These are phyloP conservation scores for Ophiostoma himal-ulmi DNA, from an alignment of 2,329 filamentous ascomycete species.

Conservation along the genomic window DNA sequence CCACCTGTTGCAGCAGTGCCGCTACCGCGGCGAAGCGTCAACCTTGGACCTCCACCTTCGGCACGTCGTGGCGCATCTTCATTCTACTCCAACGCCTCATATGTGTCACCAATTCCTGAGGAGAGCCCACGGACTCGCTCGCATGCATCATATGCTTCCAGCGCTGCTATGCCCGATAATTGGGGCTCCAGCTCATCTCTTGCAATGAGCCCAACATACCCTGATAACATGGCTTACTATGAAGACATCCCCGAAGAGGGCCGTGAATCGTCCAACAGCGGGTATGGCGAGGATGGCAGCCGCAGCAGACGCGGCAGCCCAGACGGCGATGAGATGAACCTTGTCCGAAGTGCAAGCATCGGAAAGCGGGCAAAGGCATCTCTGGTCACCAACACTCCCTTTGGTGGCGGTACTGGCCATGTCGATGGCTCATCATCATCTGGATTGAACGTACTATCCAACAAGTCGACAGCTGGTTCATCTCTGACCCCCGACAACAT, in stretches of 20 bases:
- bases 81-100: slow-evolving; percentile 60
- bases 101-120: slow-evolving; percentile 70
- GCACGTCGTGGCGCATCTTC: slow-evolving; percentile 56
- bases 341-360: slow-evolving; percentile 57
- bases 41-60: slow-evolving; percentile 55
- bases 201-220: slow-evolving; percentile 38
- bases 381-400: slow-evolving; percentile 38
- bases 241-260: slow-evolving; percentile 47
- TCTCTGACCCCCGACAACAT: slow-evolving; percentile 43
- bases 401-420: background rate
- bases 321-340: slow-evolving; percentile 49
- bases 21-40: slow-evolving; percentile 43
- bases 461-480: slow-evolving; percentile 28
- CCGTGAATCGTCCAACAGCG: slow-evolving; percentile 39
- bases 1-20: slow-evolving; percentile 24
- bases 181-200: slow-evolving; percentile 51
- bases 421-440: background rate
- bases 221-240: slow-evolving; percentile 41
- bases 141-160: slow-evolving; percentile 63
- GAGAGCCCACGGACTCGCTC: slow-evolving; percentile 56
- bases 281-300: slow-evolving; percentile 42
- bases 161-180: slow-evolving; percentile 62
- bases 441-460: slow-evolving; percentile 28
- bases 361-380: slow-evolving; percentile 56
- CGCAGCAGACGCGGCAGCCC: slow-evolving; percentile 22